phyloP scores from a whole-genome alignment of 352 stramenopile genomes.

The Pythium brassicae region DNA sequence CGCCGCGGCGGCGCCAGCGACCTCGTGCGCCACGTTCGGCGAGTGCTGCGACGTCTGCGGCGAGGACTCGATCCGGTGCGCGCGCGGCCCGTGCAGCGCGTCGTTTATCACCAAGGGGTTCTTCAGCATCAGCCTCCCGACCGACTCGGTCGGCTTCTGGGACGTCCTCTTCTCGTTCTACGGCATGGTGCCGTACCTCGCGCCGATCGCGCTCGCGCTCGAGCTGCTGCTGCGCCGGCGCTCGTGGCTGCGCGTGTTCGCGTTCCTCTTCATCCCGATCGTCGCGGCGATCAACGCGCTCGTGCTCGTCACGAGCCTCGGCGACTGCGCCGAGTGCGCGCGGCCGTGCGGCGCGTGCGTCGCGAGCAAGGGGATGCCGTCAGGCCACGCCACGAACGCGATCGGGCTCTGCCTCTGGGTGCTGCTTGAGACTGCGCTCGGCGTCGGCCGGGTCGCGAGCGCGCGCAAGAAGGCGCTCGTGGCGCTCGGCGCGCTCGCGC shows the following conservation, averaged over 20 bases:
- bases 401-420: conserved; percentile 45
- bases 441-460: conserved; percentile 21
- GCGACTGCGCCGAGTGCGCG: conserved; percentile 38
- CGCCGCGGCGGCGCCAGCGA: no score
- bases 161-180: conserved; percentile 51
- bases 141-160: conserved; percentile 32
- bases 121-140: conserved; percentile 49
- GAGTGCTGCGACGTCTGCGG: conserved; percentile 50
- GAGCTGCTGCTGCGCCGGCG: conserved; percentile 33
- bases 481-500: conserved; percentile 14
- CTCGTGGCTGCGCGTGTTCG: conserved; percentile 43
- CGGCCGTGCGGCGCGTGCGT: conserved; percentile 48
- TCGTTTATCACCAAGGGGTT: conserved; percentile 31
- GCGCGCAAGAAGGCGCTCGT: conserved; percentile 7
- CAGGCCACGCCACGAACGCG: conserved; percentile 44
- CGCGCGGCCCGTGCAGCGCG: conserved; percentile 47
- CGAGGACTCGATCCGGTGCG: conserved; percentile 37
- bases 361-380: conserved; percentile 42
- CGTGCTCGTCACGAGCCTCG: conserved; percentile 34
- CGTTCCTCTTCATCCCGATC: conserved; percentile 49
- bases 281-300: conserved; percentile 32
- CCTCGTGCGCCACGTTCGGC: conserved; percentile 6
- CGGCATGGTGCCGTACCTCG: conserved; percentile 52
- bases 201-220: conserved; percentile 31
- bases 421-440: conserved; percentile 35